Evolutionary conservation across 192 early-diverging fungal species (phyloP).

Genomic region (Coemansia furcata): DNA sequence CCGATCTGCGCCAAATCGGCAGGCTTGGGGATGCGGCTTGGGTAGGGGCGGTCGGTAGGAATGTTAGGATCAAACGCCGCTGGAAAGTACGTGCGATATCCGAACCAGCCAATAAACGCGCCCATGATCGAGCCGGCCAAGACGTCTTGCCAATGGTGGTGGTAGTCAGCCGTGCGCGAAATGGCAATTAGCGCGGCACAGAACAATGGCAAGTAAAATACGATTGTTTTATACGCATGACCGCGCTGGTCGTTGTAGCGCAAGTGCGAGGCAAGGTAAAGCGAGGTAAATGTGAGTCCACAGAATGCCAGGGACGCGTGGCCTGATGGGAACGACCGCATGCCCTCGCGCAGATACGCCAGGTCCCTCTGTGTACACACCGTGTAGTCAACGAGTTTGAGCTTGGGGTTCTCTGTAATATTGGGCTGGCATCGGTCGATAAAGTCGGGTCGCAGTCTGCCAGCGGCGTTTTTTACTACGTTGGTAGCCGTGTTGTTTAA

Average conservation of each 20-base stretch:
- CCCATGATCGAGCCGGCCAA: conserved; percentile 56
- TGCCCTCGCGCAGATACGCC: conserved; percentile 64
- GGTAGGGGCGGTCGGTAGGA: conserved; percentile 45
- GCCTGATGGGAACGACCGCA: conserved; percentile 82
- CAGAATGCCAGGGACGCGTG: conserved; percentile 78
- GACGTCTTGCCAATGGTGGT: conserved; percentile 66
- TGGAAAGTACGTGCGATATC: conserved; percentile 47
- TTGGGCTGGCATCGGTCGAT: conserved; percentile 49
- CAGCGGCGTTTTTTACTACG: conserved; percentile 53
- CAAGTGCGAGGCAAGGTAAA: conserved; percentile 72
- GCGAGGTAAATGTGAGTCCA: conserved; percentile 63
- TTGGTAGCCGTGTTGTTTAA: conserved; percentile 54
- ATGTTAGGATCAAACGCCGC: conserved; percentile 24
- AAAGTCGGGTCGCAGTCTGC: conserved; percentile 67
- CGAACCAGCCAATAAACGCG: conserved; percentile 35
- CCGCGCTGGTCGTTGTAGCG: conserved; percentile 62
- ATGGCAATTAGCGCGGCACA: conserved; percentile 58
- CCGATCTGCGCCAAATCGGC: neutral
- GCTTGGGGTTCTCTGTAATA: conserved; percentile 48
- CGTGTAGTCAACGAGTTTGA: conserved; percentile 57
- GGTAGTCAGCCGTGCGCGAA: conserved; percentile 62
- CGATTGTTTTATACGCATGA: conserved; percentile 64
- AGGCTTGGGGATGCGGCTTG: conserved; percentile 37
- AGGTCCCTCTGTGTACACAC: conserved; percentile 61
- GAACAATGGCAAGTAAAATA: conserved; percentile 47